These are phyloP conservation scores for Nicotiana undulata DNA, from an alignment of 257 asterid genomes.

Conservation along the genomic window DNA sequence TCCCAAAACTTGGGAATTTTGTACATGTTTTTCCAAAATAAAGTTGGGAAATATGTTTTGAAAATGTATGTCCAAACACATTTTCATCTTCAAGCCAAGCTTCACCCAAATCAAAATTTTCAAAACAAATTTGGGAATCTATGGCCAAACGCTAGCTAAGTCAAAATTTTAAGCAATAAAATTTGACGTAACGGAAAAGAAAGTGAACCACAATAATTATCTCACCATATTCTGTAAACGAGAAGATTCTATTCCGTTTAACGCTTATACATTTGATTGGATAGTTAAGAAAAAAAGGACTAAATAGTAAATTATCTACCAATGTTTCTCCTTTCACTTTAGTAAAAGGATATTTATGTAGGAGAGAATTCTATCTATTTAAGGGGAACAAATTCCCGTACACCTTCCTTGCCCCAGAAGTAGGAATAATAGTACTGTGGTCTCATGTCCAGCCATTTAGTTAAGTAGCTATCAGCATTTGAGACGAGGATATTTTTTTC, in stretches of 20 bases:
- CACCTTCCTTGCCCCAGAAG: background rate
- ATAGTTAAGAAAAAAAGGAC: background rate
- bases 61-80: too few species aligned
- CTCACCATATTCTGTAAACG: background rate
- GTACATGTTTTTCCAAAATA: too few species aligned
- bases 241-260: too few species aligned
- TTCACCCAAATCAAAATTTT: too few species aligned
- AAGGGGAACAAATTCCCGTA: background rate
- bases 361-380: background rate
- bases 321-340: background rate
- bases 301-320: too few species aligned
- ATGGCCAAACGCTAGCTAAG: too few species aligned
- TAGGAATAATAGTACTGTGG: background rate
- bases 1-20: too few species aligned
- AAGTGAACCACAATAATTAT: background rate
- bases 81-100: too few species aligned
- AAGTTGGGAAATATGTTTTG: too few species aligned
- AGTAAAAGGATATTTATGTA: background rate
- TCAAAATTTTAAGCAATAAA: background rate
- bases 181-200: background rate
- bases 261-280: background rate
- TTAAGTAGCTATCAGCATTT: background rate
- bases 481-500: background rate
- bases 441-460: background rate
- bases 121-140: too few species aligned